These are phyloP conservation scores for Hygrophorus pudorinus DNA, from an alignment of 768 basidiomycete species.

Conservation along the genomic window DNA sequence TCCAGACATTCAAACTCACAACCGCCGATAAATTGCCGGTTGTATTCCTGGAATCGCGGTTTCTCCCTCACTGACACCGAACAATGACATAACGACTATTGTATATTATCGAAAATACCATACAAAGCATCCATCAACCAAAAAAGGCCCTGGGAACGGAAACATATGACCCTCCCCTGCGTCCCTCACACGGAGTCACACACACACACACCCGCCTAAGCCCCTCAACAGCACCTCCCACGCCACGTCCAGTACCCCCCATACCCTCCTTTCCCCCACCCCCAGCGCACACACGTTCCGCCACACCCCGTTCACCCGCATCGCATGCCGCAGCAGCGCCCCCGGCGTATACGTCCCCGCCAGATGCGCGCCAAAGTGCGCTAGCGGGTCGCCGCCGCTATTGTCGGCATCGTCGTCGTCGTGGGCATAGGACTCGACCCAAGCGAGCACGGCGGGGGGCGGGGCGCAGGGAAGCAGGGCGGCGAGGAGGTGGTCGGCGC, in stretches of 20 bases:
- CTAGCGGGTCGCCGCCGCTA: conserved; percentile 5
- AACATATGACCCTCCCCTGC: no score
- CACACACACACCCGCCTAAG: no score
- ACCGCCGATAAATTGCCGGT: no score
- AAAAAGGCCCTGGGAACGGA: no score
- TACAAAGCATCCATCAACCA: no score
- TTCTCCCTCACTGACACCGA: no score
- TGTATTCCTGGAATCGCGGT: no score
- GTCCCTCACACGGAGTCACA: no score
- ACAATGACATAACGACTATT: no score
- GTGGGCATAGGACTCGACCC: conserved; percentile 12
- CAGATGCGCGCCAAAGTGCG: conserved; percentile 22
- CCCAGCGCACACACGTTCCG: conserved; percentile 64
- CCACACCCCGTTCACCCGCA: conserved; percentile 58
- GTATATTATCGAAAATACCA: no score
- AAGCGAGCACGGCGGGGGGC: conserved; percentile 13
- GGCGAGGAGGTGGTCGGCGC: conserved; percentile 37
- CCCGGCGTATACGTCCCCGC: conserved; percentile 32
- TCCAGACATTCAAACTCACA: no score
- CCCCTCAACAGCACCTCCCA: conserved; percentile 49
- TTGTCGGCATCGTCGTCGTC: conserved; percentile 10
- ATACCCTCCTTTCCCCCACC: conserved; percentile 52
- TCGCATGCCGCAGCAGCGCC: conserved; percentile 38
- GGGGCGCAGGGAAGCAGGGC: conserved; percentile 32
- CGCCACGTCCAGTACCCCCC: conserved; percentile 55